Percentiles rank a stretch among this genome's conserved stretches.
Conservation (phyloP, 345 rosid species). For the Boechera stricta region DNA sequence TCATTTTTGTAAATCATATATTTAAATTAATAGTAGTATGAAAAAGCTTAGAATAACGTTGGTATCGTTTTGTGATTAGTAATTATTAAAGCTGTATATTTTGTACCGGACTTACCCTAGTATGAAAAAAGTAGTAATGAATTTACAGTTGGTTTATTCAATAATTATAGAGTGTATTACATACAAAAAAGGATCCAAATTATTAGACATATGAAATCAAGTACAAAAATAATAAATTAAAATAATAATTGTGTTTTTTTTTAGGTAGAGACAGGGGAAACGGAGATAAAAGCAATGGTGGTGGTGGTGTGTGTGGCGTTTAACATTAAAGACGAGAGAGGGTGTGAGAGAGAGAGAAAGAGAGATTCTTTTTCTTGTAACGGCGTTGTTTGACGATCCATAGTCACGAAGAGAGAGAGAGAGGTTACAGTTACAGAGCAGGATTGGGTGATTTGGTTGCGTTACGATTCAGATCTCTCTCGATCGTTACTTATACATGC, state of each 20-base stretch:
- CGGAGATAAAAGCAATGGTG: slow-evolving; percentile 37
- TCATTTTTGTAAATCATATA: no score
- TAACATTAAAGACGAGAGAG: slow-evolving; percentile 25
- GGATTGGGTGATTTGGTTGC: slow-evolving; percentile 41
- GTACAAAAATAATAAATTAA: neutral
- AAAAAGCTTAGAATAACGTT: no score
- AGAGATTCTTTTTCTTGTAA: slow-evolving; percentile 9
- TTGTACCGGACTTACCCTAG: no score
- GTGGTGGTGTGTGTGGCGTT: slow-evolving; percentile 8
- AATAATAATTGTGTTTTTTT: neutral
- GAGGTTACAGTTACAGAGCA: slow-evolving; percentile 42
- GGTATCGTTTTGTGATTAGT: no score
- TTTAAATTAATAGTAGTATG: no score
- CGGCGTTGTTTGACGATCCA: slow-evolving; percentile 41
- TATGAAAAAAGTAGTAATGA: no score
- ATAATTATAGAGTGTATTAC: no score
- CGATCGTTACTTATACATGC: slow-evolving; percentile 49
- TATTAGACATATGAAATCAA: neutral
- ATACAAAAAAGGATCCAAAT: no score
- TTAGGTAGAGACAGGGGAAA: slow-evolving; percentile 14
- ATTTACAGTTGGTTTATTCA: no score
- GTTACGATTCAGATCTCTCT: slow-evolving; percentile 54
- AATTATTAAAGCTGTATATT: no score
- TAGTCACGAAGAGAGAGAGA: slow-evolving; percentile 23
- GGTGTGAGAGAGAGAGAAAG: neutral